A percentile compares a stretch with the other conserved stretches of the same genome.
These are phyloP conservation scores for Solanum dulcamara DNA, from an alignment of 257 asterid species.

Conservation along the genomic window DNA sequence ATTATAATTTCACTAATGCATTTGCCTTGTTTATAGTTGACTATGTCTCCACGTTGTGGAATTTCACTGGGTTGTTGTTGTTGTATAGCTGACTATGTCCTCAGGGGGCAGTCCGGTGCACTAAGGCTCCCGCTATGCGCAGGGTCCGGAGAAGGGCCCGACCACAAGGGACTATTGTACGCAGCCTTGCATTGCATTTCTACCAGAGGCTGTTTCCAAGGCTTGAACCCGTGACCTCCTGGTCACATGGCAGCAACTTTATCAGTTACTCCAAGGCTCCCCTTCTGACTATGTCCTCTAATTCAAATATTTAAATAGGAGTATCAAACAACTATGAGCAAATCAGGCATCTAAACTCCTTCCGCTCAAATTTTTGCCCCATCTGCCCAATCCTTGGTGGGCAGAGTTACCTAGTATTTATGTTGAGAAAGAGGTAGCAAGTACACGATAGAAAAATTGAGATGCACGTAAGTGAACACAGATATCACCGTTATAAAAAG, in stretches of 20 bases:
- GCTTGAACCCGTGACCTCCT: too few species aligned
- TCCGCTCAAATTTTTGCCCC: background rate
- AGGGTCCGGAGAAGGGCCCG: too few species aligned
- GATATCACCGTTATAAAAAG: background rate
- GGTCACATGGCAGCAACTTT: too few species aligned
- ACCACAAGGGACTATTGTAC: too few species aligned
- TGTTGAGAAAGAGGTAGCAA: background rate
- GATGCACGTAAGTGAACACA: background rate
- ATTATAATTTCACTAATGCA: background rate
- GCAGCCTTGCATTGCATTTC: too few species aligned
- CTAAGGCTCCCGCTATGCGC: too few species aligned
- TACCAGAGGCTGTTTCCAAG: too few species aligned
- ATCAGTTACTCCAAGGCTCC: too few species aligned
- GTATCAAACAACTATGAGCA: background rate
- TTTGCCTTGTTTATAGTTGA: background rate
- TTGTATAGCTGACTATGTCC: too few species aligned
- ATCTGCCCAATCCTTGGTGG: background rate
- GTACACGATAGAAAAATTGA: background rate
- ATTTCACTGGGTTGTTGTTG: too few species aligned
- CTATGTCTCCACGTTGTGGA: too few species aligned
- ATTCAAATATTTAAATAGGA: background rate
- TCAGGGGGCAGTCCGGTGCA: too few species aligned
- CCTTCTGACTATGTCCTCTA: background rate
- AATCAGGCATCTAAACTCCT: background rate
- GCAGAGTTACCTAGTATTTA: background rate